phyloP scores from a whole-genome alignment of 176 grass and related monocot species.

The Oryza meyeriana region DNA sequence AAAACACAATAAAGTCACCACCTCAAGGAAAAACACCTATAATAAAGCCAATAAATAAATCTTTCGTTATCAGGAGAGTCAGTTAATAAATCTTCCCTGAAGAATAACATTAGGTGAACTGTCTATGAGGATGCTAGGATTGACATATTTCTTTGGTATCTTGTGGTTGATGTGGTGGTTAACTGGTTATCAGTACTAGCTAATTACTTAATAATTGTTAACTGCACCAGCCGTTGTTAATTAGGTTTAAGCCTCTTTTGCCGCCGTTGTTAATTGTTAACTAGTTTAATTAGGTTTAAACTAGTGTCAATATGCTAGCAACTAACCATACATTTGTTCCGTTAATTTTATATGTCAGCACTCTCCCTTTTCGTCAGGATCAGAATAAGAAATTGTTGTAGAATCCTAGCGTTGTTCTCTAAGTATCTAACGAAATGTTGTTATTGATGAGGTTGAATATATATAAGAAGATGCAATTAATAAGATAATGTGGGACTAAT shows the following conservation, averaged over 20 bases:
- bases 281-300: not conserved
- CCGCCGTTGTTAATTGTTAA: not conserved
- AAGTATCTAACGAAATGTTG: conserved; percentile 11
- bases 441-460: not conserved
- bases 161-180: conserved; percentile 16
- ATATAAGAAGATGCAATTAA: not conserved
- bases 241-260: not conserved
- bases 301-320: not conserved
- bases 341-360: not conserved
- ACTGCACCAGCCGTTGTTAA: conserved; percentile 5
- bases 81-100: not conserved
- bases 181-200: not conserved
- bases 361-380: not conserved
- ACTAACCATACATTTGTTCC: not conserved
- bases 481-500: not conserved
- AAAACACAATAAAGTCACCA: conserved; percentile 6
- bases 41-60: not conserved
- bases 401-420: conserved; percentile 9
- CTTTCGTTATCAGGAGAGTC: not conserved
- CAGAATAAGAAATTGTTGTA: not conserved
- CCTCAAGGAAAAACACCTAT: not conserved
- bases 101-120: conserved; percentile 30
- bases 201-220: not conserved
- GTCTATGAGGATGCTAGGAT: not conserved
- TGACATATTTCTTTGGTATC: not conserved